Evolutionary conservation across 2,329 filamentous ascomycete species (phyloP).

Genomic region (Verticillium nubilum): DNA sequence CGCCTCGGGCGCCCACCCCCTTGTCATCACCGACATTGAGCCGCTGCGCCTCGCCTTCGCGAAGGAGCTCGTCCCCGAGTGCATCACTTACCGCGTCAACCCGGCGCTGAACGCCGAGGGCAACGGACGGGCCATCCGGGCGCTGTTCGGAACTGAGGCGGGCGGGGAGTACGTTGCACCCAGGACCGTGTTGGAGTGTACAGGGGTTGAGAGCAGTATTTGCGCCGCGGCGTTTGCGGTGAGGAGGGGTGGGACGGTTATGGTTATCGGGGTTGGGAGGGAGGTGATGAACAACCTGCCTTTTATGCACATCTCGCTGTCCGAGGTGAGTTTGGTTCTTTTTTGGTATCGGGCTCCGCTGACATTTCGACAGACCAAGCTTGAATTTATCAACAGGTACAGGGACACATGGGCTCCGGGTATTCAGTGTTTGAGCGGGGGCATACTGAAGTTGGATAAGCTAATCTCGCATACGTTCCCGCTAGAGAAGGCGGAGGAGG

Average conservation of each 20-base stretch:
- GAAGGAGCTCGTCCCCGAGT: slow-evolving; percentile 48
- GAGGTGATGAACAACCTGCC: slow-evolving; percentile 59
- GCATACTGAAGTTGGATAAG: slow-evolving; percentile 55
- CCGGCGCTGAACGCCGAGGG: slow-evolving; percentile 35
- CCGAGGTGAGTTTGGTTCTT: slow-evolving; percentile 40
- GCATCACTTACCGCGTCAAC: slow-evolving; percentile 48
- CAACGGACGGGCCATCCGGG: slow-evolving; percentile 46
- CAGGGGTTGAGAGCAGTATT: slow-evolving; percentile 59
- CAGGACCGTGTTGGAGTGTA: slow-evolving; percentile 58
- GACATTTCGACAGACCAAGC: slow-evolving; percentile 43
- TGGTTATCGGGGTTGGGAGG: slow-evolving; percentile 60
- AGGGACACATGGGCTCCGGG: slow-evolving; percentile 64
- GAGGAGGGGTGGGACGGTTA: slow-evolving; percentile 52
- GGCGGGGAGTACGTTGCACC: slow-evolving; percentile 48
- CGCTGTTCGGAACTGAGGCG: slow-evolving; percentile 39
- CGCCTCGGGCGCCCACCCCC: slow-evolving; percentile 57
- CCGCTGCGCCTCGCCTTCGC: slow-evolving; percentile 51
- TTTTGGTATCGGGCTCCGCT: neutral
- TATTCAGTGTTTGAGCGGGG: slow-evolving; percentile 53
- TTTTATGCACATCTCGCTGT: slow-evolving; percentile 60
- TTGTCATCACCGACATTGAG: slow-evolving; percentile 61
- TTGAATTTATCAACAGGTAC: slow-evolving; percentile 68
- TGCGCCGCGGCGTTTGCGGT: slow-evolving; percentile 52
- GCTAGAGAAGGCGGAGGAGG: slow-evolving; percentile 56
- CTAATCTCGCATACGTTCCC: slow-evolving; percentile 59